phyloP scores from a whole-genome alignment of 225 moss, liverwort and hornwort species.

The Takakia lepidozioides region DNA sequence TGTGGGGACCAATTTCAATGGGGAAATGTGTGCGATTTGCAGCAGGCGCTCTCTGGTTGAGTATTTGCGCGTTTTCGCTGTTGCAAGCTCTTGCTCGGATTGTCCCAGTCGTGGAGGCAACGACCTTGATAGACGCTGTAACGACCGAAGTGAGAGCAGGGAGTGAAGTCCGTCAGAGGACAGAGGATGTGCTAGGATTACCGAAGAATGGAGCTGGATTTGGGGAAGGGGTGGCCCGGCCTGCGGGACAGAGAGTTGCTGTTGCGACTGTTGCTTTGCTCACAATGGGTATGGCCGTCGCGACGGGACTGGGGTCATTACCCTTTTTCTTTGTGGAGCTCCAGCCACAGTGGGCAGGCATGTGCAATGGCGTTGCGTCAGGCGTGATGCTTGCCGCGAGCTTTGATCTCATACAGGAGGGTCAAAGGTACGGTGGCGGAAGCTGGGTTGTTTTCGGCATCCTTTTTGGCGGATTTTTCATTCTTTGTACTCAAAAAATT shows the following conservation, averaged over 20 bases:
- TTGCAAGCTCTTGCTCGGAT: no score
- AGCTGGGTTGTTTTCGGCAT: conserved; percentile 91
- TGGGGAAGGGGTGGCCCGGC: conserved; percentile 12
- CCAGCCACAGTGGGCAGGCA: conserved; percentile 80
- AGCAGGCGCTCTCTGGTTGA: no score
- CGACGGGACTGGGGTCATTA: conserved; percentile 81
- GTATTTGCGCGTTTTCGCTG: no score
- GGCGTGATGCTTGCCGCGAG: conserved; percentile 98
- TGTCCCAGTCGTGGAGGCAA: no score
- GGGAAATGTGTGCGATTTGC: no score
- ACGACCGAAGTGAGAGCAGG: no score
- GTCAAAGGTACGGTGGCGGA: conserved; percentile 83
- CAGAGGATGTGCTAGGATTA: no score
- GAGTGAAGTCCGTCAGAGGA: no score
- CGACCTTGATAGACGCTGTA: no score
- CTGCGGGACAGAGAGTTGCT: conserved; percentile 35
- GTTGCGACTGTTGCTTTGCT: conserved; percentile 73
- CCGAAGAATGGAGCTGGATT: no score
- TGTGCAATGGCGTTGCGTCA: conserved; percentile 90
- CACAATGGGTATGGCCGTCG: conserved; percentile 81
- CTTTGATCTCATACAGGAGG: conserved; percentile 98
- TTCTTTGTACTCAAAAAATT: conserved; percentile 64
- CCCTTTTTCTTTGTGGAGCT: conserved; percentile 94
- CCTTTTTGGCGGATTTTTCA: conserved; percentile 73
- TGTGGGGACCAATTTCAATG: no score